These are phyloP conservation scores for Cercophora sp. DNA, from an alignment of 495 filamentous ascomycete genomes.

Conservation along the genomic window DNA sequence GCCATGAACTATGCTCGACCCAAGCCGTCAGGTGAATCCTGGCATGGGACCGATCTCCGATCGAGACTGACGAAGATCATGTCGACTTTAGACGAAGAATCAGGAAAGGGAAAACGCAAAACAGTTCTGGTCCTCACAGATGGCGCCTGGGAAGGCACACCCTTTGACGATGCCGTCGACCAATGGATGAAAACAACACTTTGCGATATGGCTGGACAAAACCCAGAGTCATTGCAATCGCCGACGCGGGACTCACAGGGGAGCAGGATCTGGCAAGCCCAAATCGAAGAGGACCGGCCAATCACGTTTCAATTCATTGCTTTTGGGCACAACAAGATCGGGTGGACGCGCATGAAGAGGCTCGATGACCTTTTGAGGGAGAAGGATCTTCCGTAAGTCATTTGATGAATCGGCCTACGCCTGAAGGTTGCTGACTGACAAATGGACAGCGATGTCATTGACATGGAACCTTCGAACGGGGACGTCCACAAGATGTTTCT, in stretches of 20 bases:
- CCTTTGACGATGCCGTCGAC: constrained; percentile 8
- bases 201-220: neutral
- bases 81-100: neutral
- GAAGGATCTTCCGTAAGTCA: constrained; percentile 9
- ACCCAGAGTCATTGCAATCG: constrained; percentile 10
- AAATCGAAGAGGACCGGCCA: constrained; percentile 17
- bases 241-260: neutral
- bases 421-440: constrained; percentile 1
- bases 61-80: neutral
- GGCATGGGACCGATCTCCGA: neutral
- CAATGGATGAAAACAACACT: constrained; percentile 9
- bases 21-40: neutral
- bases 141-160: constrained; percentile 25
- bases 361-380: constrained; percentile 29
- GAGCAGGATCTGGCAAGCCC: neutral
- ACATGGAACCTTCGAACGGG: constrained; percentile 25
- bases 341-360: constrained; percentile 19
- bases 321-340: constrained; percentile 28
- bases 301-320: constrained; percentile 32
- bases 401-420: neutral
- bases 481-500: constrained; percentile 37
- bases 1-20: constrained; percentile 1
- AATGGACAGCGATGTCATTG: constrained; percentile 27
- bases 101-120: neutral
- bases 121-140: constrained; percentile 34